phyloP scores from a whole-genome alignment of 176 grass and related monocot genomes.

The Lolium multiflorum region DNA sequence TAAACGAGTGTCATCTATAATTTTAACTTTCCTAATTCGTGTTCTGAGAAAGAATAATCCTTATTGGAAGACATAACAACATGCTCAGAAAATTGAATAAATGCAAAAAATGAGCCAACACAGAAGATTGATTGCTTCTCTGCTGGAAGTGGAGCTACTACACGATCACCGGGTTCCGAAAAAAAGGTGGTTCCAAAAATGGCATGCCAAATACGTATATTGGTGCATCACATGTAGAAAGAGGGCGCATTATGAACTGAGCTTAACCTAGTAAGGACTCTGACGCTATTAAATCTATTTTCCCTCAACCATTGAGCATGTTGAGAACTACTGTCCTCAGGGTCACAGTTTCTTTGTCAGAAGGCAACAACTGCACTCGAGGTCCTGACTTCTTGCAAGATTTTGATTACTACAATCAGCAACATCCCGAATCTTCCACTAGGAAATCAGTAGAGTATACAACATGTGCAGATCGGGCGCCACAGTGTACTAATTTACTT shows the following conservation, averaged over 20 bases:
- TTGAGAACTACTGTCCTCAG: constrained; percentile 27
- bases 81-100: constrained; percentile 5
- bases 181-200: constrained; percentile 41
- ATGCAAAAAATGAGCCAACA: constrained; percentile 37
- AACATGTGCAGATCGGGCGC: constrained; percentile 7
- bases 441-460: constrained; percentile 12
- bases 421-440: constrained; percentile 20
- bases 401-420: constrained; percentile 18
- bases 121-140: constrained; percentile 22
- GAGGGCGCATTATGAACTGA: neutral
- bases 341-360: constrained; percentile 20
- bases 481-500: constrained; percentile 30
- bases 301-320: constrained; percentile 25
- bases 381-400: constrained; percentile 22
- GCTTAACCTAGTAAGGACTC: constrained; percentile 15
- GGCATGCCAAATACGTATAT: neutral
- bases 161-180: constrained; percentile 16
- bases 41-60: constrained; percentile 15
- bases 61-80: constrained; percentile 5
- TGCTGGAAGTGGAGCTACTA: constrained; percentile 22
- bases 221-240: constrained; percentile 11
- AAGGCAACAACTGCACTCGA: constrained; percentile 34
- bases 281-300: constrained; percentile 25
- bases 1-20: too few species aligned
- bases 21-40: too few species aligned